These are phyloP conservation scores for Pseudopithomyces maydicus DNA, from an alignment of 2,329 filamentous ascomycete species.

Conservation along the genomic window DNA sequence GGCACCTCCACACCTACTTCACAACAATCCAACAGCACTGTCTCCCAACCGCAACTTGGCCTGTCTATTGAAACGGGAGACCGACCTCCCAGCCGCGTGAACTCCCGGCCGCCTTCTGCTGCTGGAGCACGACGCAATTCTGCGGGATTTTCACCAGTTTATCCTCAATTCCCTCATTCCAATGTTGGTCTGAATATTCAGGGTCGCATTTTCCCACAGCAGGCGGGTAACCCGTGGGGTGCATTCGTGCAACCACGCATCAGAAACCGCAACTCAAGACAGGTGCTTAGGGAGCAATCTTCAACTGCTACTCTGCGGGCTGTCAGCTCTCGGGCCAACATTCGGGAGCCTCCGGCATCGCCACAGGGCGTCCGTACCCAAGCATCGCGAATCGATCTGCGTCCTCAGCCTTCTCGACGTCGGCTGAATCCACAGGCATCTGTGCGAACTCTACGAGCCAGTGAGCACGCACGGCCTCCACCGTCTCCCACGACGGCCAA, in stretches of 20 bases:
- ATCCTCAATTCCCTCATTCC: conserved; percentile 32
- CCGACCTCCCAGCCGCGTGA: conserved; percentile 43
- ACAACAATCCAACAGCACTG: conserved; percentile 31
- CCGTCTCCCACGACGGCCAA: conserved; percentile 28
- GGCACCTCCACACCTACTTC: conserved; percentile 34
- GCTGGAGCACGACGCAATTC: conserved; percentile 41
- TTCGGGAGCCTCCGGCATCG: conserved; percentile 33
- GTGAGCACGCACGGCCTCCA: conserved; percentile 38
- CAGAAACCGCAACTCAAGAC: conserved; percentile 36
- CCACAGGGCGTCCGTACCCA: conserved; percentile 39
- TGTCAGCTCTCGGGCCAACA: conserved; percentile 38
- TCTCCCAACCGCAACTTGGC: conserved; percentile 33
- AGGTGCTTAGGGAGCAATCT: conserved; percentile 44
- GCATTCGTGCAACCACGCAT: conserved; percentile 38
- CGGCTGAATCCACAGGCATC: conserved; percentile 43
- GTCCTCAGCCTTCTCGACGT: conserved; percentile 42
- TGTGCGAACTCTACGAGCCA: conserved; percentile 41
- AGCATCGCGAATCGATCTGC: conserved; percentile 42
- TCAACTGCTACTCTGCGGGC: conserved; percentile 45
- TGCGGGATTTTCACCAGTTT: conserved; percentile 37
- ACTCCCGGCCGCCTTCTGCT: conserved; percentile 42
- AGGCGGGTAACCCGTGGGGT: conserved; percentile 44
- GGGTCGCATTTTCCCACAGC: conserved; percentile 36
- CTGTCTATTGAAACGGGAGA: conserved; percentile 42
- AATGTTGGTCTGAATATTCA: conserved; percentile 42